Evolutionary conservation across 306 rosid genomes (phyloP).

Genomic region (Trifolium dubium): DNA sequence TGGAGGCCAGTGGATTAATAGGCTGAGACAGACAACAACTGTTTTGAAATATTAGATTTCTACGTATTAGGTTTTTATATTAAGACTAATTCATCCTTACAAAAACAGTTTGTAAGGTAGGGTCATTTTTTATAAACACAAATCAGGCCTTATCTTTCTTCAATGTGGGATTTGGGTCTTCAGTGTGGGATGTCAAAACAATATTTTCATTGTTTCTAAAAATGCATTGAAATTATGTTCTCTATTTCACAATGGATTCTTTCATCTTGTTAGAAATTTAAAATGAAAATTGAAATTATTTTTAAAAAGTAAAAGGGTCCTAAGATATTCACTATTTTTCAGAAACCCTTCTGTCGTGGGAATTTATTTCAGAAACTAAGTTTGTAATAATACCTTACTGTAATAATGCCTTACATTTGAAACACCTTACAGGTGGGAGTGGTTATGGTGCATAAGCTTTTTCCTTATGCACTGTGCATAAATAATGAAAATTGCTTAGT

Average conservation of each 20-base stretch:
- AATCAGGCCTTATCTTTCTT: too few species aligned
- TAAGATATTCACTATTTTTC: neutral
- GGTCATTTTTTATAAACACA: too few species aligned
- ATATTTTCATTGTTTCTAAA: neutral
- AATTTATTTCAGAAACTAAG: neutral
- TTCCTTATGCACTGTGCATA: too few species aligned
- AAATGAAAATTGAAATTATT: neutral
- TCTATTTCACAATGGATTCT: neutral
- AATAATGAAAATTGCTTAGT: too few species aligned
- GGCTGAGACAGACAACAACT: neutral
- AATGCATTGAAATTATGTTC: too few species aligned
- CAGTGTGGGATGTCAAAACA: neutral
- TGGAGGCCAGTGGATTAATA: conserved; percentile 9
- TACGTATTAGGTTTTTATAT: too few species aligned
- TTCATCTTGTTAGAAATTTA: neutral
- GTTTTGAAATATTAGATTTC: neutral
- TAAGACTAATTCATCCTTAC: too few species aligned
- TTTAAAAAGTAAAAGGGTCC: neutral
- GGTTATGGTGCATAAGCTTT: too few species aligned
- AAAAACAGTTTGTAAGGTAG: too few species aligned
- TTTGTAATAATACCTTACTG: too few species aligned
- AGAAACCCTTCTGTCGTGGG: neutral
- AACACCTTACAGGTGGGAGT: too few species aligned
- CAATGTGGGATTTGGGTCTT: too few species aligned
- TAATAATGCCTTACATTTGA: neutral